Evolutionary conservation across 768 basidiomycete genomes (phyloP), one percentile per base, ranked within the genome.

Genomic region (Kwoniella sp.): DNA sequence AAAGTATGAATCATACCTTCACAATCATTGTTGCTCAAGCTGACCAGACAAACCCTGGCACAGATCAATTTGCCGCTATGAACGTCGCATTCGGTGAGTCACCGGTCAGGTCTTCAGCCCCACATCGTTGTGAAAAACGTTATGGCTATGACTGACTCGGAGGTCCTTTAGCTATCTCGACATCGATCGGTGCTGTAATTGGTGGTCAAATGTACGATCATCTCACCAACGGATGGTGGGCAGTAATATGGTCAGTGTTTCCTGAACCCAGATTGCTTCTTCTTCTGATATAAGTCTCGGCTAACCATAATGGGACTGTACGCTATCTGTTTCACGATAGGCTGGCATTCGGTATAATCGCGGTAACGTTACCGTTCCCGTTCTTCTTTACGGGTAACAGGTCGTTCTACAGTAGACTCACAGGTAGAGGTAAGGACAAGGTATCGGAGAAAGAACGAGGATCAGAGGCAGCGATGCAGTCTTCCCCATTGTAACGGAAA

Each of bases 11-110:
- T 8, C 33, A 44, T 24, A 47, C 30, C 36, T 25, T n/a, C n/a
- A n/a, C n/a, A n/a, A n/a, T n/a, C n/a, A n/a, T n/a, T n/a, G n/a
- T n/a, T n/a, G n/a, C n/a, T n/a, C n/a, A n/a, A n/a, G n/a, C n/a
- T n/a, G n/a, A 52, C 60, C n/a, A 51, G 13, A 51, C 47, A 21
- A 52, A 15, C 29, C 21, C 12, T 25, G 33, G 3, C 40, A 12
- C 17, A 70, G 68, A 74, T 57, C 72, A 74, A 60, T 72, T 74
- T 52, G 70, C 70, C 2, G 73, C 64, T 19, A 72, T 74, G 70
- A 74, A 74, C 58, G 40, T 74, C 25, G 67, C 67, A 0, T 74
- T 68, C 47, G 58, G 68, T 58, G 29, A 64, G 65, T 61, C 46
- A 44, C 37, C 17, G 27, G 19, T 47, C 29, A 6, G 37, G 8